A percentile compares a stretch with the other conserved stretches of the same genome.
Conservation (phyloP, 139 green algal species). For the Raphidocelis subcapitata region DNA sequence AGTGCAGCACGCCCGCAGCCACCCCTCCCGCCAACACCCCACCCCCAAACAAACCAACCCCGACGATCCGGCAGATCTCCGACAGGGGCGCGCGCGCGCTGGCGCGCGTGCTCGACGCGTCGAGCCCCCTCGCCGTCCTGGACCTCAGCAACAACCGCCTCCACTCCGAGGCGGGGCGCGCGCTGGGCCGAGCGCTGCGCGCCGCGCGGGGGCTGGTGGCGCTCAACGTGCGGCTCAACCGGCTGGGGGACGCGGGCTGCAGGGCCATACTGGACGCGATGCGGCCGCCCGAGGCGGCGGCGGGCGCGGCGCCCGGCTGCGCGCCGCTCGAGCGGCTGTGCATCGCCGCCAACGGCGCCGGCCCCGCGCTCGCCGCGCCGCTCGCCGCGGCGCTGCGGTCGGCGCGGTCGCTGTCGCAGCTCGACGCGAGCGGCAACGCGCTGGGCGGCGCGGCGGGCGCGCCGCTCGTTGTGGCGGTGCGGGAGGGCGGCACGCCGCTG, state of each 20-base stretch:
- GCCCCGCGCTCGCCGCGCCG: conserved; percentile 26
- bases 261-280: conserved; percentile 41
- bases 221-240: conserved; percentile 70
- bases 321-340: conserved; percentile 57
- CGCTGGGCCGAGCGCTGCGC: conserved; percentile 62
- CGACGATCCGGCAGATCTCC: conserved; percentile 52
- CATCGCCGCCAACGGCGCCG: conserved; percentile 58
- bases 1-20: too few relatives aligned
- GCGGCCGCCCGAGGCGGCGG: conserved; percentile 10
- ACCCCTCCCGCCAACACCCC: too few relatives aligned
- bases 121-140: conserved; percentile 55
- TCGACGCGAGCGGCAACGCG: conserved; percentile 65
- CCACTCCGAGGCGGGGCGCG: conserved; percentile 69
- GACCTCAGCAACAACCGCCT: conserved; percentile 76
- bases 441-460: conserved; percentile 17
- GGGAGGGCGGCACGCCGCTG: conserved; percentile 10
- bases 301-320: conserved; percentile 33
- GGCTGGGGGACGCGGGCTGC: conserved; percentile 72
- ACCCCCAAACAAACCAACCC: too few relatives aligned
- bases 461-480: conserved; percentile 7
- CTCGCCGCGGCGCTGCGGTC: conserved; percentile 47
- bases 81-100: conserved; percentile 72
- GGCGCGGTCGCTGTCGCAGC: conserved; percentile 46
- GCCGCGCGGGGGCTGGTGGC: conserved; percentile 38
- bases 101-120: conserved; percentile 70